phyloP scores from a whole-genome alignment of 306 rosid genomes.

The Arachis hypogaea region DNA sequence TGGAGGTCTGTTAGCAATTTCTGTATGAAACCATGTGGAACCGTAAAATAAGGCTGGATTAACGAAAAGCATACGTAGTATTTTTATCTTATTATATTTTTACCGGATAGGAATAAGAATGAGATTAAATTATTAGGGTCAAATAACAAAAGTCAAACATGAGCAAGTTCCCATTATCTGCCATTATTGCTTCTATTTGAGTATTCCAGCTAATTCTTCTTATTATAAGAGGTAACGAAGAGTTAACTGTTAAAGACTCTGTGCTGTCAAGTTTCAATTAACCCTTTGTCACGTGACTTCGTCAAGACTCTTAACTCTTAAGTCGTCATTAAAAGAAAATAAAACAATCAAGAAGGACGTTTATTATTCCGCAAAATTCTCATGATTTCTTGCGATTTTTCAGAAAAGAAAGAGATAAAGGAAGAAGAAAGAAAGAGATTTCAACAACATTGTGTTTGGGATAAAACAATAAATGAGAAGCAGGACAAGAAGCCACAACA shows the following conservation, averaged over 20 bases:
- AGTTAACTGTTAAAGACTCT: neutral
- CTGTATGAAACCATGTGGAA: constrained; percentile 3
- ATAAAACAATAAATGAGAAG: neutral
- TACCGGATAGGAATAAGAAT: neutral
- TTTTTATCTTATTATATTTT: too few relatives aligned
- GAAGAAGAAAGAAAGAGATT: neutral
- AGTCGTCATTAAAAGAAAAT: neutral
- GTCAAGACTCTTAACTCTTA: neutral
- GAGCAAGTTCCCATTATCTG: too few relatives aligned
- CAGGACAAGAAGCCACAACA: too few relatives aligned
- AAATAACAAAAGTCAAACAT: too few relatives aligned
- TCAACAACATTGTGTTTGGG: neutral
- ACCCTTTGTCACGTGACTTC: neutral
- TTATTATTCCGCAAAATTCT: neutral
- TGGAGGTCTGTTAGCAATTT: neutral
- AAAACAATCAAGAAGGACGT: too few relatives aligned
- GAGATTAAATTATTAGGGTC: neutral
- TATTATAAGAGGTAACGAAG: neutral
- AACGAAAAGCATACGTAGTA: neutral
- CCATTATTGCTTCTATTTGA: neutral
- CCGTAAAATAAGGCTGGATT: neutral
- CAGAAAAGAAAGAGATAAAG: neutral
- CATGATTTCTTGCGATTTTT: neutral
- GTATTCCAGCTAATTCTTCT: neutral
- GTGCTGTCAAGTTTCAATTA: neutral